Evolutionary conservation across 495 filamentous ascomycete species (phyloP).

Genomic region (Collariella sp.): DNA sequence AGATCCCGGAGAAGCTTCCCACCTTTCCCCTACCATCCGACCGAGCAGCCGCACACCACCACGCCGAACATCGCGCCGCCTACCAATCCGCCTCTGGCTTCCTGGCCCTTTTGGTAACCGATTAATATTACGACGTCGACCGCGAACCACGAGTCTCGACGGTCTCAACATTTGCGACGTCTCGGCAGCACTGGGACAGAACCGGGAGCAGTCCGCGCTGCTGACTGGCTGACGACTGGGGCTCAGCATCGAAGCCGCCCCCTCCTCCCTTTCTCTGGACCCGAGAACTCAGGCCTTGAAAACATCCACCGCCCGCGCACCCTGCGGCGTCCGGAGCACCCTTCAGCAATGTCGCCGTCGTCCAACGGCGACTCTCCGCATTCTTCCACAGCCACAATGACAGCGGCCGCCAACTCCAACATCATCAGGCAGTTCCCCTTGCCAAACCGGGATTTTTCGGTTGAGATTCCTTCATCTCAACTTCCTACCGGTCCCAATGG

Average conservation of each 20-base stretch:
- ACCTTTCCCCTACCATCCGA: constrained; percentile 12
- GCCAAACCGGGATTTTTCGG: constrained; percentile 40
- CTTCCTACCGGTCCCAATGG: constrained; percentile 35
- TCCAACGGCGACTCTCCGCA: constrained; percentile 45
- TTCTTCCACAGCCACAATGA: constrained; percentile 34
- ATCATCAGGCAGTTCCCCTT: constrained; percentile 37
- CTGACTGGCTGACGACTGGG: constrained; percentile 4
- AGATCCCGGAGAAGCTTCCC: constrained; percentile 17
- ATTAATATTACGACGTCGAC: constrained; percentile 21
- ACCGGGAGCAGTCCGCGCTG: constrained; percentile 3
- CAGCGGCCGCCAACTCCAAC: constrained; percentile 24
- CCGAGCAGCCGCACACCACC: constrained; percentile 3
- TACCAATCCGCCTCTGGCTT: neutral
- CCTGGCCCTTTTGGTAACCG: neutral
- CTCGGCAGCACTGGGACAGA: constrained; percentile 2
- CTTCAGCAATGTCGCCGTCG: constrained; percentile 40
- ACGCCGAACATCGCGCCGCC: neutral
- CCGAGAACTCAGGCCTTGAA: neutral
- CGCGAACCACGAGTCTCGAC: neutral
- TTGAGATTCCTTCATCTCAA: constrained; percentile 40
- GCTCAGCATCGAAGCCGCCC: neutral
- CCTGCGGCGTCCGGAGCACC: neutral
- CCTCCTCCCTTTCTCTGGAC: neutral
- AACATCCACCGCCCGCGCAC: neutral
- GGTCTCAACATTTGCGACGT: constrained; percentile 12